phyloP scores from a whole-genome alignment of 345 rosid genomes.

The Brassica incana region DNA sequence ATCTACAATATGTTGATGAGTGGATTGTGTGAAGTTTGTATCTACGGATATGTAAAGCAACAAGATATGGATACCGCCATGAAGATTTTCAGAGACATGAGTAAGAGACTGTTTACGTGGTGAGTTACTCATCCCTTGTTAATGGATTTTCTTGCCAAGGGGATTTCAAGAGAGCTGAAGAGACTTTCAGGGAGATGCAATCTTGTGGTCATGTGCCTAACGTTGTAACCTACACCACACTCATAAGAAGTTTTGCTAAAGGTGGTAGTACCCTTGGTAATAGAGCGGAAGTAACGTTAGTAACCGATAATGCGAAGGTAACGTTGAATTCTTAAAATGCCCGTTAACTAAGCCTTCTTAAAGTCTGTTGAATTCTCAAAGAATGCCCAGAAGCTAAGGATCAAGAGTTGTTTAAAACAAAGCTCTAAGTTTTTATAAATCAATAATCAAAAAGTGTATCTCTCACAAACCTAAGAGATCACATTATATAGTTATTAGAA shows the following conservation, averaged over 20 bases:
- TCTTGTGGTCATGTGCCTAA: conserved; percentile 63
- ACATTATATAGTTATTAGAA: too few relatives aligned
- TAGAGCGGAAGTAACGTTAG: too few relatives aligned
- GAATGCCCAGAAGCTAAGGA: too few relatives aligned
- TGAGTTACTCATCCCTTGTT: conserved; percentile 72
- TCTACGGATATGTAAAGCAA: conserved; percentile 78
- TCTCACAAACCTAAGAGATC: too few relatives aligned
- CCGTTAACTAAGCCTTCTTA: too few relatives aligned
- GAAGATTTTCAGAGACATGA: conserved; percentile 58
- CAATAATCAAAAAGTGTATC: too few relatives aligned
- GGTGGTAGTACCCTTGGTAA: conserved; percentile 51
- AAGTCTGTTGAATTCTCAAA: too few relatives aligned
- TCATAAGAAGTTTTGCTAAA: conserved; percentile 67
- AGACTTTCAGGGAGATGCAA: conserved; percentile 58
- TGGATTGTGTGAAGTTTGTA: conserved; percentile 45
- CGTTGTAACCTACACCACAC: conserved; percentile 73
- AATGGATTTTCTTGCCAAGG: conserved; percentile 67
- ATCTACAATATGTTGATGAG: too few relatives aligned
- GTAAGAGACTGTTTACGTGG: conserved; percentile 57
- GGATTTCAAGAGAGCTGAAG: conserved; percentile 58
- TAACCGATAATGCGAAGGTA: too few relatives aligned
- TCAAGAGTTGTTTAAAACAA: too few relatives aligned
- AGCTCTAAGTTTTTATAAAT: too few relatives aligned
- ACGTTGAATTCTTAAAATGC: too few relatives aligned
- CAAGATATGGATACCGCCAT: conserved; percentile 60